phyloP scores from a whole-genome alignment of 805 yeast genomes.

The Nematodospora valgi region DNA sequence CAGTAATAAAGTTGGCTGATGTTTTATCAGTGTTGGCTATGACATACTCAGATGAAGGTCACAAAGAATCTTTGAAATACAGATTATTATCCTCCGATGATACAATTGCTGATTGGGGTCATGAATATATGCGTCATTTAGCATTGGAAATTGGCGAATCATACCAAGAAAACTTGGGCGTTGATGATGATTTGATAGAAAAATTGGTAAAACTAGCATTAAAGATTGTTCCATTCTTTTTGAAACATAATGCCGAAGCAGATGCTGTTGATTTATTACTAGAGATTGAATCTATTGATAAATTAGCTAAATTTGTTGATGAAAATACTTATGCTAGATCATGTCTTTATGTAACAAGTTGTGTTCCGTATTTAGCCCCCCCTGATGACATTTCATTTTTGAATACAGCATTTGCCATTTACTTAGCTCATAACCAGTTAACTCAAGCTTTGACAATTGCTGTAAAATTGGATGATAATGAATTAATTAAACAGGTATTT shows the following conservation, averaged over 20 bases:
- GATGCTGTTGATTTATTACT: slow-evolving; percentile 93
- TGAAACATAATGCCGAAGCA: slow-evolving; percentile 95
- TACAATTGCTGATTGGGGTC: slow-evolving; percentile 89
- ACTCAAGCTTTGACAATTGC: slow-evolving; percentile 92
- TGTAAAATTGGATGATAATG: slow-evolving; percentile 80
- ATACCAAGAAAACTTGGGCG: slow-evolving; percentile 49
- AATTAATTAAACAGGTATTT: slow-evolving; percentile 74
- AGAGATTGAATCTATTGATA: slow-evolving; percentile 85
- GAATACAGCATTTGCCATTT: slow-evolving; percentile 84
- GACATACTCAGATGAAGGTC: slow-evolving; percentile 84
- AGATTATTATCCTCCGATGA: slow-evolving; percentile 56
- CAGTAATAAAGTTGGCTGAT: slow-evolving; percentile 70
- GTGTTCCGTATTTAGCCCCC: slow-evolving; percentile 94
- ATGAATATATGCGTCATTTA: slow-evolving; percentile 93
- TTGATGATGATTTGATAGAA: slow-evolving; percentile 29
- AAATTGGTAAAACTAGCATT: slow-evolving; percentile 63
- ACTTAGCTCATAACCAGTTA: slow-evolving; percentile 70
- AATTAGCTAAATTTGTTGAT: slow-evolving; percentile 80
- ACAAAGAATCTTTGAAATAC: slow-evolving; percentile 75
- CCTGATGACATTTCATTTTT: slow-evolving; percentile 87
- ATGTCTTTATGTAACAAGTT: slow-evolving; percentile 89
- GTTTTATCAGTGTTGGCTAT: slow-evolving; percentile 89
- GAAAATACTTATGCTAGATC: slow-evolving; percentile 81
- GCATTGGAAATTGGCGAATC: slow-evolving; percentile 94
- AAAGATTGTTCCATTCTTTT: slow-evolving; percentile 81